These are phyloP conservation scores for Onygenales sp. DNA, from an alignment of 2,329 filamentous ascomycete genomes.

Conservation along the genomic window DNA sequence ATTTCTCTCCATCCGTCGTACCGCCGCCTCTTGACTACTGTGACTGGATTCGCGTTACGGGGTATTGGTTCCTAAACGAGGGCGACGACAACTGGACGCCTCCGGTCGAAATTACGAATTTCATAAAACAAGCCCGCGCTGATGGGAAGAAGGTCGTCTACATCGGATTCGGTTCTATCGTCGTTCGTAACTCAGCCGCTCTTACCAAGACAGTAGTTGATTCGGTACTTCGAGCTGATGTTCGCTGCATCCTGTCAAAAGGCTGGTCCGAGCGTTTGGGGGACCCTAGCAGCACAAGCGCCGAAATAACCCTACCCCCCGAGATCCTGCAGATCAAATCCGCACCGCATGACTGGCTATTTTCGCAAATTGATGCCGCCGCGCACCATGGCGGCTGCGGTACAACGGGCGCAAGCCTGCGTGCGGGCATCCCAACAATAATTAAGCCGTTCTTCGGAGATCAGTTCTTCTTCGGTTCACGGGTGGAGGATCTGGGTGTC, in stretches of 20 bases:
- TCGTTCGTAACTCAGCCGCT: slow-evolving; percentile 78
- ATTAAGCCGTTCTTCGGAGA: slow-evolving; percentile 97
- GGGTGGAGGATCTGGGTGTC: slow-evolving; percentile 88
- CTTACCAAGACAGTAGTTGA: slow-evolving; percentile 91
- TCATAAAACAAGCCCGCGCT: slow-evolving; percentile 70
- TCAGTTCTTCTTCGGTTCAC: slow-evolving; percentile 87
- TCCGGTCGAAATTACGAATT: slow-evolving; percentile 63
- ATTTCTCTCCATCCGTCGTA: slow-evolving; percentile 92
- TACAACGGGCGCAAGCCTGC: slow-evolving; percentile 84
- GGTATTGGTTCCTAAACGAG: slow-evolving; percentile 96
- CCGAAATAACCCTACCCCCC: slow-evolving; percentile 60
- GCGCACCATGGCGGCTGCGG: slow-evolving; percentile 92
- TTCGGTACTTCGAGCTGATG: slow-evolving; percentile 80
- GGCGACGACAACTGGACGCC: slow-evolving; percentile 55
- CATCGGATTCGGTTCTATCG: slow-evolving; percentile 92
- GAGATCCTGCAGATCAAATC: slow-evolving; percentile 84
- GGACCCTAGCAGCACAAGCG: slow-evolving; percentile 47
- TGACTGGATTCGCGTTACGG: slow-evolving; percentile 94
- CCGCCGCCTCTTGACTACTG: slow-evolving; percentile 88
- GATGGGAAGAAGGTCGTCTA: slow-evolving; percentile 92
- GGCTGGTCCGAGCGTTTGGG: slow-evolving; percentile 86
- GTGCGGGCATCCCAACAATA: slow-evolving; percentile 86
- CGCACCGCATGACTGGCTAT: slow-evolving; percentile 94
- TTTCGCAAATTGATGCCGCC: slow-evolving; percentile 84
- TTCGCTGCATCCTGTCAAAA: slow-evolving; percentile 89